A percentile compares a stretch with the other conserved stretches of the same genome.
Conservation (phyloP, 1,284 basidiomycete genomes). For the Puccinia horiana region DNA sequence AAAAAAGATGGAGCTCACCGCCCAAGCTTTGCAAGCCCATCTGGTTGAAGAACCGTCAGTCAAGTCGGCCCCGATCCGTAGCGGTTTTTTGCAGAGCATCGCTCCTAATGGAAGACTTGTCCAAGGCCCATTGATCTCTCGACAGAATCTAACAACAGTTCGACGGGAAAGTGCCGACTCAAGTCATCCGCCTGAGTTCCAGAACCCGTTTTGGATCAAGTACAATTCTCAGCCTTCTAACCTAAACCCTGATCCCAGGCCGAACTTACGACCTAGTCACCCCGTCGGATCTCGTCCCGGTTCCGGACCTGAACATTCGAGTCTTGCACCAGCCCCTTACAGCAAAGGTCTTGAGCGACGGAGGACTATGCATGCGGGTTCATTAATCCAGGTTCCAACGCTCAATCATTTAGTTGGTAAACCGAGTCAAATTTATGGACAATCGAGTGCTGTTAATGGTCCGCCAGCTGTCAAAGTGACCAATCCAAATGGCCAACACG, state of each 20-base stretch:
- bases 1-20: conserved; percentile 6
- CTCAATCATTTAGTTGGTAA: conserved; percentile 2
- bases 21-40: conserved; percentile 35
- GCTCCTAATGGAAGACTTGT: background rate
- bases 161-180: background rate
- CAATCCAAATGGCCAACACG: background rate
- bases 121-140: conserved; percentile 20
- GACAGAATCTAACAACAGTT: background rate
- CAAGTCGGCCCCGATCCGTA: conserved; percentile 44
- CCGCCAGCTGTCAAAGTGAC: background rate
- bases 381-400: conserved; percentile 30
- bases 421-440: background rate
- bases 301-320: background rate
- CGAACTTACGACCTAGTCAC: background rate
- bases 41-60: conserved; percentile 18
- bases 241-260: background rate
- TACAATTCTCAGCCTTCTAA: conserved; percentile 5
- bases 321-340: background rate
- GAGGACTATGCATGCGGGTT: conserved; percentile 43
- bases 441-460: background rate
- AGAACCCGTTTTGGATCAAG: background rate
- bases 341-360: conserved; percentile 29
- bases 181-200: background rate
- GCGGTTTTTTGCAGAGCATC: conserved; percentile 34
- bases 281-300: background rate